Percentiles rank a stretch among this genome's conserved stretches.
These are phyloP conservation scores for Xylaria sp. DNA, from an alignment of 2,329 filamentous ascomycete species.

Conservation along the genomic window DNA sequence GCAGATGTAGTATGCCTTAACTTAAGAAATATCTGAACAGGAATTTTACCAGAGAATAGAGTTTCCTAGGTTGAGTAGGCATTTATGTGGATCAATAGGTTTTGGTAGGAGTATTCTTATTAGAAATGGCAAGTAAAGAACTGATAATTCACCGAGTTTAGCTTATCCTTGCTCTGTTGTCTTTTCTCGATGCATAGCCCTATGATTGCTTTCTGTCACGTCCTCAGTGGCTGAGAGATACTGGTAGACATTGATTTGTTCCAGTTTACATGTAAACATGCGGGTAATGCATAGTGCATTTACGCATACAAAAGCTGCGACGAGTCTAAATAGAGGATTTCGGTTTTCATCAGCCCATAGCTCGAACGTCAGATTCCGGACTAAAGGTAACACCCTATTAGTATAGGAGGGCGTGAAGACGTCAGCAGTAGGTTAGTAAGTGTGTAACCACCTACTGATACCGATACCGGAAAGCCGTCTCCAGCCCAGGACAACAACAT, in stretches of 20 bases:
- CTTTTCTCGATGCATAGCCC: not conserved
- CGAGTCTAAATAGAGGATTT: not conserved
- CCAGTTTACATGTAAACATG: slow-evolving; percentile 15
- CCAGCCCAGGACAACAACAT: not conserved
- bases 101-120: not conserved
- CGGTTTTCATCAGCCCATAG: not conserved
- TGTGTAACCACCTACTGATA: slow-evolving; percentile 5
- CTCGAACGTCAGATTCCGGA: not conserved
- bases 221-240: not conserved
- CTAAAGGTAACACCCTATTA: slow-evolving; percentile 1
- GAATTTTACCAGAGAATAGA: not conserved
- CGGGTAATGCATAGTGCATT: slow-evolving; percentile 29
- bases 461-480: slow-evolving; percentile 27
- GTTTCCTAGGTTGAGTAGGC: not conserved
- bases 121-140: not conserved
- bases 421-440: slow-evolving; percentile 6
- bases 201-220: not conserved
- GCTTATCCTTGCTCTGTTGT: not conserved
- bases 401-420: slow-evolving; percentile 13
- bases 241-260: not conserved
- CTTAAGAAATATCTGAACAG: not conserved
- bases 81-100: too few species aligned
- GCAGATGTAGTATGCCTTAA: not conserved
- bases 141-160: not conserved
- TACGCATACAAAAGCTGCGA: slow-evolving; percentile 18